Base-by-base conservation (phyloP, 805 yeast genomes). In the Metschnikowia gelsemii region DNA sequence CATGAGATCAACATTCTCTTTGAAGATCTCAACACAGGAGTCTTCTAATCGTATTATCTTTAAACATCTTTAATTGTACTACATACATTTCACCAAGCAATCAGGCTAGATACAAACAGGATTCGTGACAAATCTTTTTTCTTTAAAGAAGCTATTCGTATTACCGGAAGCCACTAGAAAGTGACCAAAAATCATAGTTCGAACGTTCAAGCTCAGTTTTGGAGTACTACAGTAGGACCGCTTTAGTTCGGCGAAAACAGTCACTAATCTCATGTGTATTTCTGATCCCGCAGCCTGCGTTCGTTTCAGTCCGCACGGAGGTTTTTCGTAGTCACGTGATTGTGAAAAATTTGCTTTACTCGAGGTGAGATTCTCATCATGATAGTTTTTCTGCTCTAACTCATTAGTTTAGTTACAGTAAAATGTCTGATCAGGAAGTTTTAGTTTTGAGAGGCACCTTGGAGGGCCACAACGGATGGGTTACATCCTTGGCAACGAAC, bases 391-490 rank as follows among this genome's bases (percentile, higher is more conserved):
- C 30, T 27, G 28, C 37, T 30, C 26, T 39, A 16, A 30, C 31
- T 31, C 32, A 18, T 13, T 27, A 27, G 32, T 32, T 18, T 23
- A 38, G 12, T 20, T 18, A 32, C 34, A 20, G 41, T 37, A 63
- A 47, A 47, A 84, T 84, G 90, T 78, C 89, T 74, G 80, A 79
- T 66, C 84, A 80, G 75, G 97, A 90, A 87, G 95, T 90, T 83
- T 82, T 91, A 80, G 96, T 91, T 75, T 87, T 93, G 75, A 90
- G 98, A 84, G 99, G 98, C 74, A 87, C 98, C 83, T 85, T 93
- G 73, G 97, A 91, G 80, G 96, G 87, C 52, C 74, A 72, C 72
- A 67, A 65, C 55, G 75, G 75, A 68, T 91, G 98, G 98, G 99
- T 93, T 68, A 93, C 99, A 58, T 82, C 96, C 72, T 81, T 93